These are phyloP conservation scores for Botrytis tulipae DNA, from an alignment of 2,329 filamentous ascomycete genomes.

Conservation along the genomic window DNA sequence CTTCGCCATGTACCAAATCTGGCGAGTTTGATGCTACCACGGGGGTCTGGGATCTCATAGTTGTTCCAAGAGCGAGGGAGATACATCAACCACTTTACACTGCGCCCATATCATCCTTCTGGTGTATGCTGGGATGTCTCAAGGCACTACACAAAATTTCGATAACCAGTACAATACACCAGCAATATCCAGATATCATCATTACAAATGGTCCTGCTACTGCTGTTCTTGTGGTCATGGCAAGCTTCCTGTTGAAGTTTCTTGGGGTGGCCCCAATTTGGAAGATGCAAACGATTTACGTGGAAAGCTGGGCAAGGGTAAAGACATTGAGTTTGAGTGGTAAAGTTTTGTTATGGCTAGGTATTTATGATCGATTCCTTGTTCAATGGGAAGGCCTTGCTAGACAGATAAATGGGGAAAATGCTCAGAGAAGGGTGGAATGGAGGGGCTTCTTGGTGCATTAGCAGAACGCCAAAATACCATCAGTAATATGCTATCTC, in stretches of 20 bases:
- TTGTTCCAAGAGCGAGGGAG: slow-evolving; percentile 71
- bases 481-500: neutral
- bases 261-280: slow-evolving; percentile 51
- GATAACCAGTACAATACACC: slow-evolving; percentile 35
- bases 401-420: slow-evolving; percentile 30
- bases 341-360: slow-evolving; percentile 62
- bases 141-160: slow-evolving; percentile 47
- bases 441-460: slow-evolving; percentile 39
- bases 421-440: slow-evolving; percentile 31
- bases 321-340: slow-evolving; percentile 81
- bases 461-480: slow-evolving; percentile 18
- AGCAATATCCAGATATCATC: slow-evolving; percentile 67
- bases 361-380: slow-evolving; percentile 72
- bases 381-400: slow-evolving; percentile 69
- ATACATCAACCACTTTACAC: slow-evolving; percentile 80
- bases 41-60: slow-evolving; percentile 47
- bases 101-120: slow-evolving; percentile 65
- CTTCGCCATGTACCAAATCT: slow-evolving; percentile 20
- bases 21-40: slow-evolving; percentile 26
- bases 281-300: slow-evolving; percentile 73
- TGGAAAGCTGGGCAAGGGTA: slow-evolving; percentile 91
- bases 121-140: slow-evolving; percentile 63
- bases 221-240: slow-evolving; percentile 70
- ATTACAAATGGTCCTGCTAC: slow-evolving; percentile 88
- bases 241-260: slow-evolving; percentile 51